phyloP scores from a whole-genome alignment of 371 early-diverging fungal genomes.

The Syncephalastrum contaminatum region DNA sequence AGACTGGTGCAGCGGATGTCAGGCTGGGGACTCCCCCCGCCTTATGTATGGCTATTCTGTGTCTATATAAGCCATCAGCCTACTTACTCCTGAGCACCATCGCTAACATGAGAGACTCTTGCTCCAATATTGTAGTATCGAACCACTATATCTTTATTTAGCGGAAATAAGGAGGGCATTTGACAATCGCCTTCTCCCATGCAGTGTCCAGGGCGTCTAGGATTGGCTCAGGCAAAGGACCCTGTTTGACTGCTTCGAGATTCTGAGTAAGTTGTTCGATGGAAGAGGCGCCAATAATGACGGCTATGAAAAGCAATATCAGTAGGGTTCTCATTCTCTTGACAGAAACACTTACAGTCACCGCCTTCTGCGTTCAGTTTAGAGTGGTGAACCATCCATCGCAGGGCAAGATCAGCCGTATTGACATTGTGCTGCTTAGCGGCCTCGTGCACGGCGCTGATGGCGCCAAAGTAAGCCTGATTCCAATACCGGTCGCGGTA shows the following conservation, averaged over 20 bases:
- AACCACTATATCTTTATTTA: constrained; percentile 2
- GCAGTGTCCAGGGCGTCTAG: constrained; percentile 52
- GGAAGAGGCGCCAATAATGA: constrained; percentile 64
- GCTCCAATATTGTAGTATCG: not conserved
- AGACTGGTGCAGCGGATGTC: too few relatives aligned
- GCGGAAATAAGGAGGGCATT: constrained; percentile 44
- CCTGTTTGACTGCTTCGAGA: constrained; percentile 46
- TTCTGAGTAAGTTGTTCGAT: constrained; percentile 49
- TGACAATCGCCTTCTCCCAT: constrained; percentile 42
- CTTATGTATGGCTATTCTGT: too few relatives aligned
- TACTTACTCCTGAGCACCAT: too few relatives aligned
- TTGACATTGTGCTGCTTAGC: constrained; percentile 38
- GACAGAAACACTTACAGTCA: constrained; percentile 38
- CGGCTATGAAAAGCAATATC: constrained; percentile 25
- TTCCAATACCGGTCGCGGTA: constrained; percentile 66
- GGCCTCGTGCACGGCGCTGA: constrained; percentile 38
- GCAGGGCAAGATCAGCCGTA: constrained; percentile 49
- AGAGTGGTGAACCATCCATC: constrained; percentile 68
- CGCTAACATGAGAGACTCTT: too few relatives aligned
- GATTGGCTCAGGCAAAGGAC: constrained; percentile 54
- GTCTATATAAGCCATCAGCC: too few relatives aligned
- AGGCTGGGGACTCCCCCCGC: too few relatives aligned
- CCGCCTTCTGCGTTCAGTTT: constrained; percentile 40
- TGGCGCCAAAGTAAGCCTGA: constrained; percentile 50
- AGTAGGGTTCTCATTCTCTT: not conserved